Percentiles rank a stretch among this genome's conserved stretches.
Conservation (phyloP, 345 rosid genomes). For the Euphorbia lathyris region DNA sequence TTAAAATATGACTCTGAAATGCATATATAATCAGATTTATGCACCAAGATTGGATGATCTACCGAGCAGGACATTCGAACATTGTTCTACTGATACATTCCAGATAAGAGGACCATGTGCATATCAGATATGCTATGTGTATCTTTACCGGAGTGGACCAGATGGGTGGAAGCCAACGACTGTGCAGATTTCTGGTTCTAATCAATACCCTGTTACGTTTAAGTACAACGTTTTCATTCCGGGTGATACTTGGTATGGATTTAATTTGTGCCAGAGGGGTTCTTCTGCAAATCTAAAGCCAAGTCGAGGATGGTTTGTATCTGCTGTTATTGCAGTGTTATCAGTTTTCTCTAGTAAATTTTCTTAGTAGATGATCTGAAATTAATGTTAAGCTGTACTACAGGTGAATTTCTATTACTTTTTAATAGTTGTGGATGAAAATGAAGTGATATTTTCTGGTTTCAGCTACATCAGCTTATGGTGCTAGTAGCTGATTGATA, state of each 20-base stretch:
- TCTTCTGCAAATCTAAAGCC: background rate
- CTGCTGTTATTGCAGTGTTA: background rate
- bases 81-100: slow-evolving; percentile 31
- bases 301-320: background rate
- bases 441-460: background rate
- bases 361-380: background rate
- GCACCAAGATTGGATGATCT: slow-evolving; percentile 32
- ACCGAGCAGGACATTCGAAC: slow-evolving; percentile 19
- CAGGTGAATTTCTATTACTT: background rate
- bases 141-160: slow-evolving; percentile 25
- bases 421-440: background rate
- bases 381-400: background rate
- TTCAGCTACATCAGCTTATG: background rate
- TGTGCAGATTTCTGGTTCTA: background rate
- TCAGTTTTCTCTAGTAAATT: background rate
- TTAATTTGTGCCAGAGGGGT: background rate
- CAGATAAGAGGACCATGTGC: slow-evolving; percentile 29
- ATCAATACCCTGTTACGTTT: background rate
- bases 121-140: slow-evolving; percentile 27
- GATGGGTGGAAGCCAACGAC: slow-evolving; percentile 17
- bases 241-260: background rate
- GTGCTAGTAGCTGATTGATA: background rate
- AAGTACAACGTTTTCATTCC: slow-evolving; percentile 3
- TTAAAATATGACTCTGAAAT: background rate
- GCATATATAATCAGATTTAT: slow-evolving; percentile 21